Conservation (phyloP, 2,329 filamentous ascomycete species). For the Penicillium crustosum region DNA sequence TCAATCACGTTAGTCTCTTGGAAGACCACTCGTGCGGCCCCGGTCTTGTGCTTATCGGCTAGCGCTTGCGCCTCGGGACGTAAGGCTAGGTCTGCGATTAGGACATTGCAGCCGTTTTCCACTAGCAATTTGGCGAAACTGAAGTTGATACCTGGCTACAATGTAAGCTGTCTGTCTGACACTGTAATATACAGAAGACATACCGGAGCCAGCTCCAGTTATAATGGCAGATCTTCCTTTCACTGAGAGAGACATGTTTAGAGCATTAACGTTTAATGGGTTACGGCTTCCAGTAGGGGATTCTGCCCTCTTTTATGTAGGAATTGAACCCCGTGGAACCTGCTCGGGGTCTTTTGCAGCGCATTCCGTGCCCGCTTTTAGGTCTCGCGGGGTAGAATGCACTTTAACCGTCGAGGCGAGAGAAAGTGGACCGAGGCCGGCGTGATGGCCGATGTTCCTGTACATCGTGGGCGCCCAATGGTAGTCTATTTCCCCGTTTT, state of each 20-base stretch:
- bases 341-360: slow-evolving; percentile 15
- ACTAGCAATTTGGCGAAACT: slow-evolving; percentile 46
- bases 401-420: slow-evolving; percentile 13
- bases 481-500: not conserved
- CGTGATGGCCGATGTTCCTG: slow-evolving; percentile 10
- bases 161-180: not conserved
- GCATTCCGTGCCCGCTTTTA: slow-evolving; percentile 15
- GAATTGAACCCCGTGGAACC: slow-evolving; percentile 16
- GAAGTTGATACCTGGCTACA: slow-evolving; percentile 46
- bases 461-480: not conserved
- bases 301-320: slow-evolving; percentile 11
- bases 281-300: not conserved
- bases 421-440: slow-evolving; percentile 16
- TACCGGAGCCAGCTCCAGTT: slow-evolving; percentile 57
- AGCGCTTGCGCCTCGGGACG: slow-evolving; percentile 47
- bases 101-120: slow-evolving; percentile 48
- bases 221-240: slow-evolving; percentile 53
- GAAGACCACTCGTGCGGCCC: slow-evolving; percentile 42
- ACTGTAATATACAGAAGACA: slow-evolving; percentile 8
- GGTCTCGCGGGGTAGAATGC: slow-evolving; percentile 2
- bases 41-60: slow-evolving; percentile 39
- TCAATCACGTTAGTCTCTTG: slow-evolving; percentile 50
- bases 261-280: not conserved
- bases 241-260: slow-evolving; percentile 42
- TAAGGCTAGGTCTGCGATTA: slow-evolving; percentile 47